These are phyloP conservation scores for Aspergillus phoenicis DNA, from an alignment of 2,329 filamentous ascomycete genomes.

Conservation along the genomic window DNA sequence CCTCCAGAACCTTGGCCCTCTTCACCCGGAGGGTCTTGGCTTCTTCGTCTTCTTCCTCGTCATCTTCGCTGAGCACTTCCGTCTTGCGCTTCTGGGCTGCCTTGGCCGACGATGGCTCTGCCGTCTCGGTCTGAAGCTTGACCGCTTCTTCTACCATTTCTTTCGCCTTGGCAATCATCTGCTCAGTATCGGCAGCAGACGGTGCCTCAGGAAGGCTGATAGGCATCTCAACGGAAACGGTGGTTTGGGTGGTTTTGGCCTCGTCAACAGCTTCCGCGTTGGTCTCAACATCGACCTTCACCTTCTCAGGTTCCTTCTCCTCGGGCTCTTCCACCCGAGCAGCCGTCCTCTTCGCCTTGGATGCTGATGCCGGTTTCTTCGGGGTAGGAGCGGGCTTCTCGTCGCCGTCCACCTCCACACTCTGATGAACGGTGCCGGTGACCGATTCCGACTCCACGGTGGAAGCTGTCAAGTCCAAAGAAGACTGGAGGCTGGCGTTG, in stretches of 20 bases:
- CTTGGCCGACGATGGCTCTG: constrained; percentile 34
- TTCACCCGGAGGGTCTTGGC: constrained; percentile 61
- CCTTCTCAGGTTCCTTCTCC: constrained; percentile 48
- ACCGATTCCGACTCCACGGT: constrained; percentile 30
- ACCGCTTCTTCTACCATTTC: constrained; percentile 80
- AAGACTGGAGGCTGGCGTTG: constrained; percentile 51
- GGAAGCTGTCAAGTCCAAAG: constrained; percentile 48
- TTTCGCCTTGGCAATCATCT: constrained; percentile 84
- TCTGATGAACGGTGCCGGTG: constrained; percentile 29
- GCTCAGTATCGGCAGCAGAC: constrained; percentile 73
- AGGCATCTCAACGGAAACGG: constrained; percentile 76
- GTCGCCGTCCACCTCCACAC: constrained; percentile 32
- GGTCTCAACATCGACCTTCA: constrained; percentile 71
- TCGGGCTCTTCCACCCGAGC: constrained; percentile 19
- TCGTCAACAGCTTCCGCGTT: constrained; percentile 58
- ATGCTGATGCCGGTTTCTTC: constrained; percentile 24
- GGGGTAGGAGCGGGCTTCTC: constrained; percentile 29
- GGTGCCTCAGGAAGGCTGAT: constrained; percentile 67
- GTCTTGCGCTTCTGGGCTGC: constrained; percentile 70
- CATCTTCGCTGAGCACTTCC: constrained; percentile 63
- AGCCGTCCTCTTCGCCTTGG: constrained; percentile 27
- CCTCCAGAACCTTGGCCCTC: constrained; percentile 69
- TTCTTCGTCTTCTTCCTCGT: constrained; percentile 48
- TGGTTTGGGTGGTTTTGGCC: constrained; percentile 69
- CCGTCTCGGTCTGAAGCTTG: constrained; percentile 46